Base-by-base conservation (phyloP, 2,329 filamentous ascomycete species). In the Aureobasidium leucospermi region DNA sequence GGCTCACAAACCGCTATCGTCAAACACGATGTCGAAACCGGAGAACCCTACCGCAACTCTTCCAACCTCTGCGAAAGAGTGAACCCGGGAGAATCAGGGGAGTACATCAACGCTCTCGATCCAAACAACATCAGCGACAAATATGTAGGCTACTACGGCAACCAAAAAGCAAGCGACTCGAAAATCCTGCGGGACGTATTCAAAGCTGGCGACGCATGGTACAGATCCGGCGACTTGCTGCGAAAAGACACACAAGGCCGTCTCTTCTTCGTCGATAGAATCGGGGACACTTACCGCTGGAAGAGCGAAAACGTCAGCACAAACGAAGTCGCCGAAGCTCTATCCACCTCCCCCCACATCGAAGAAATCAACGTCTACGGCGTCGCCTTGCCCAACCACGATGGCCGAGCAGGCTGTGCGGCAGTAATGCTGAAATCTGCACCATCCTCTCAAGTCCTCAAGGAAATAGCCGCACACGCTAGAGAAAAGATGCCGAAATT, bases 331-430 rank as follows among this genome's bases (percentile, higher is more conserved):
- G 82, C 86, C n/a, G 83, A 91, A 68, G 83, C 84, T 0, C 73
- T 96, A 0, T 86, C 88, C 13, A 74, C 78, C 0, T 87, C 91
- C 68, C 77, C 85, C 0, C 76, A 78, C 1, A 79, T 96, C 13
- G 76, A 81, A 34, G 90, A 96, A 74, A 87, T 89, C 34, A 95
- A 95, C 66, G 90, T 96, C 31, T 96, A 95, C 67, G 90, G 90
- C 39, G 88, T 96, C 2, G 73, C 84, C 43, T 74, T 96, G 7
- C 90, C 90, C 0, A 80, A 88, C 64, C 89, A 95, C 68, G 90
- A 96, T 67, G 90, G 90, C 16, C 81, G 90, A 29, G 90, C 89
- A 0, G 91, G 91, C 2, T 96, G 91, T 66, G 90, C 86, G 0
- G 87, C 89, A 6, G 73, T 95, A 1, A 74, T 81, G 15, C 75